Base-by-base conservation (phyloP, 352 stramenopile genomes). In the Detonula confervacea region DNA sequence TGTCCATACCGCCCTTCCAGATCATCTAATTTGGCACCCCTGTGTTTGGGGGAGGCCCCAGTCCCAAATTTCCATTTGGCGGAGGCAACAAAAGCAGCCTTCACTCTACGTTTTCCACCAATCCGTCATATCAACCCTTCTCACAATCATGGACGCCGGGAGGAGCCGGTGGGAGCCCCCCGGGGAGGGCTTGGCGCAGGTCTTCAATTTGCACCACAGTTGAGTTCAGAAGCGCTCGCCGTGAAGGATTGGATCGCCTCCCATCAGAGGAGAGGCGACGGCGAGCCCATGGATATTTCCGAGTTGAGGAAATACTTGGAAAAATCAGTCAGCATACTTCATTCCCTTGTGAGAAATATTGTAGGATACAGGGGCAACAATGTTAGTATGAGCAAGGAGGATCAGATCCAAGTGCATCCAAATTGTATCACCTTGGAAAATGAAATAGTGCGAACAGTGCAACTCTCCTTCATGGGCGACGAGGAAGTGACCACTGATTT, bases 251-350 rank as follows among this genome's bases (percentile, higher is more conserved):
- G 60, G 60, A 68, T 68, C 2, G 42, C 44, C 6, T 46, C 18
- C 39, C 14, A 57, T 57, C 60, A 27, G 22, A 46, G 25, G 16
- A 37, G 46, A 47, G 25, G 20, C 22, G 6, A 16, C 16, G 25
- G 8, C 12, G 42, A 55, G 59, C 24, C 46, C 22, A 67, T 52
- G 37, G 39, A 69, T 29, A 29, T 64, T 11, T 33, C 29, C 14
- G 61, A 37, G 4, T 57, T 16, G 35, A 73, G 37, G 55, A 62
- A 49, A 24, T 74, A 74, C 30, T 49, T 74, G 7, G 72, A 80
- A 42, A 30, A 61, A 42, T 62, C 54, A n/a, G 35, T 69, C 49
- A 18, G 30, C 0, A 60, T 80, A 39, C 12, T 71, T 2, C 27
- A 73, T 39, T 67, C 60, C 6, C 60, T 80, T 2, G 20, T 57